A percentile compares a stretch with the other conserved stretches of the same genome.
Evolutionary conservation across 345 rosid species (phyloP).

Genomic region (Toxicodendron radicans): DNA sequence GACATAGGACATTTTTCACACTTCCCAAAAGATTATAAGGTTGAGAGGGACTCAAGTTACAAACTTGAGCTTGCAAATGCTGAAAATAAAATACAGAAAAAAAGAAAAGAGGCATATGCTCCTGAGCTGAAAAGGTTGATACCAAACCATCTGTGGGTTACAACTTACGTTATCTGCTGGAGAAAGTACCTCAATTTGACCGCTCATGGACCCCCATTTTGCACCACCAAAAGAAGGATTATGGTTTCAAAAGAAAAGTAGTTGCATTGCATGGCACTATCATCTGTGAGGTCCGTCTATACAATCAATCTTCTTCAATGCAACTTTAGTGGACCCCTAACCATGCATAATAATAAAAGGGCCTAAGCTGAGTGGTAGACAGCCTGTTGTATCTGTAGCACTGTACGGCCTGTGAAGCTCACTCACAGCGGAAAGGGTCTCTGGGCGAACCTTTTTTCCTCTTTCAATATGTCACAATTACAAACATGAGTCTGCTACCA

Average conservation of each 20-base stretch:
- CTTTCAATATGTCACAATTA: too few species aligned
- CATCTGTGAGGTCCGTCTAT: background rate
- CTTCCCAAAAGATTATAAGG: too few species aligned
- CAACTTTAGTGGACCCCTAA: background rate
- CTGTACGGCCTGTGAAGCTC: background rate
- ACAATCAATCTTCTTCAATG: background rate
- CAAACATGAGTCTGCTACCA: too few species aligned
- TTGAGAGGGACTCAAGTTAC: too few species aligned
- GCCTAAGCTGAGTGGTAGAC: background rate
- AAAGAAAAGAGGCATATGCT: conserved; percentile 5
- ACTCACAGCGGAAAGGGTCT: background rate
- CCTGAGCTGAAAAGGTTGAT: conserved; percentile 5
- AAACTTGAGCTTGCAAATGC: too few species aligned
- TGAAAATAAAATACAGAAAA: background rate
- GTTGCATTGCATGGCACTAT: background rate
- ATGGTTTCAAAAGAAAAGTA: background rate
- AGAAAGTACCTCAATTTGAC: background rate
- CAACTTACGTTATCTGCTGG: conserved; percentile 12
- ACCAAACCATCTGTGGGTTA: conserved; percentile 4
- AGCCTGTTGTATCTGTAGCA: background rate
- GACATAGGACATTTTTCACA: too few species aligned
- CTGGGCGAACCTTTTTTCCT: background rate
- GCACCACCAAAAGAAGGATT: background rate
- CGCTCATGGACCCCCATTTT: background rate
- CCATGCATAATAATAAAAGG: background rate